These are phyloP conservation scores for Penicillium macrosclerotiorum DNA, from an alignment of 495 filamentous ascomycete genomes.

Conservation along the genomic window DNA sequence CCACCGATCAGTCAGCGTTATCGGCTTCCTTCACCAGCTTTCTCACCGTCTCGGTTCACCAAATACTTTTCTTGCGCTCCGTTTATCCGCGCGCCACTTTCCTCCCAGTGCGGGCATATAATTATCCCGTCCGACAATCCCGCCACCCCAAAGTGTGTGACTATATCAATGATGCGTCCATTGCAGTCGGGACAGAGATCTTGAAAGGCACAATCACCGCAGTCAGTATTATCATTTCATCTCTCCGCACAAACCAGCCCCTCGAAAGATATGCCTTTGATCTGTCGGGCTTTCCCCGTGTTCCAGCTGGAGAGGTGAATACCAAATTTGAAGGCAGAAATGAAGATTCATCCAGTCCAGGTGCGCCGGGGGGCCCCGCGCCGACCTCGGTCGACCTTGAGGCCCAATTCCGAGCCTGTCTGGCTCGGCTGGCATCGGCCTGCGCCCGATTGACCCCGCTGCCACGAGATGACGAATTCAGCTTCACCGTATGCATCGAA, in stretches of 20 bases:
- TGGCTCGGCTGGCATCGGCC: slow-evolving; percentile 48
- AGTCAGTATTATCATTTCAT: slow-evolving; percentile 75
- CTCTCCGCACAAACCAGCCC: slow-evolving; percentile 47
- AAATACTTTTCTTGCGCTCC: slow-evolving; percentile 81
- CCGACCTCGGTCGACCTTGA: slow-evolving; percentile 58
- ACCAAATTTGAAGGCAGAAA: slow-evolving; percentile 52
- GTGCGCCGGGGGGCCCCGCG: slow-evolving; percentile 33
- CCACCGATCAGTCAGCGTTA: slow-evolving; percentile 46
- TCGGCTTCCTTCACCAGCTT: slow-evolving; percentile 61
- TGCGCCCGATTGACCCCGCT: slow-evolving; percentile 62
- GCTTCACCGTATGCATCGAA: slow-evolving; percentile 86
- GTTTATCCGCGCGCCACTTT: slow-evolving; percentile 84
- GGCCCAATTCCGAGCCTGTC: slow-evolving; percentile 66
- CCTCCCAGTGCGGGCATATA: slow-evolving; percentile 78
- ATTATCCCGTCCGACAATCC: slow-evolving; percentile 83
- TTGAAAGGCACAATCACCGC: slow-evolving; percentile 65
- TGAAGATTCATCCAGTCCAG: slow-evolving; percentile 43
- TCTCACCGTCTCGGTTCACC: slow-evolving; percentile 86
- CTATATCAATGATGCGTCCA: slow-evolving; percentile 84
- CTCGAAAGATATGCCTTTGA: slow-evolving; percentile 89
- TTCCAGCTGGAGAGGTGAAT: slow-evolving; percentile 49
- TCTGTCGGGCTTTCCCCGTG: slow-evolving; percentile 68
- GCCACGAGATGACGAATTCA: slow-evolving; percentile 66
- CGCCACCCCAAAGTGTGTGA: slow-evolving; percentile 87
- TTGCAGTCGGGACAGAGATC: slow-evolving; percentile 72